Evolutionary conservation across 768 basidiomycete genomes (phyloP).

Genomic region (Suillus cothurnatus): DNA sequence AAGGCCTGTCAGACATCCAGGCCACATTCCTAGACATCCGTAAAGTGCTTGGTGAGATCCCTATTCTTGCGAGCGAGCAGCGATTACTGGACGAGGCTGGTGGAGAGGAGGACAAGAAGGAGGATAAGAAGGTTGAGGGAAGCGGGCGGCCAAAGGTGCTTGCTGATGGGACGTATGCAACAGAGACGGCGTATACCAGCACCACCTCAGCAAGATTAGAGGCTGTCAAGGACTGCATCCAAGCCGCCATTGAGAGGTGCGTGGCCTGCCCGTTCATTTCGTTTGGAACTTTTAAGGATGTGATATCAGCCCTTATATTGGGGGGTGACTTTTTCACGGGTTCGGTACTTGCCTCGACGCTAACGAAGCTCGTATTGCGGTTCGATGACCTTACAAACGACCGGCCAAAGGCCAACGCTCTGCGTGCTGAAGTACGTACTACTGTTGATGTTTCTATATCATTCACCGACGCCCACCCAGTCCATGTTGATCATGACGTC

Average conservation of each 20-base stretch:
- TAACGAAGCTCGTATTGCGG: conserved; percentile 90
- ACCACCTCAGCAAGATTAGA: conserved; percentile 66
- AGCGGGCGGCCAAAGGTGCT: conserved; percentile 74
- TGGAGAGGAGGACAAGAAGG: conserved; percentile 50
- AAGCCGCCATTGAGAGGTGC: conserved; percentile 89
- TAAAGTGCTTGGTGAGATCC: background rate
- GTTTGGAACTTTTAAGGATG: background rate
- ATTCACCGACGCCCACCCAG: conserved; percentile 35
- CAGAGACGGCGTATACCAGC: conserved; percentile 86
- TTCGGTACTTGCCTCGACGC: conserved; percentile 81
- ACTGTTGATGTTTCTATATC: background rate
- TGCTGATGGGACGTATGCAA: conserved; percentile 97
- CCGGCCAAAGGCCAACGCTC: conserved; percentile 39
- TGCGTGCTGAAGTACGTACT: background rate
- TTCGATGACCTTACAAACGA: conserved; percentile 56
- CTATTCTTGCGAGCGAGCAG: conserved; percentile 56
- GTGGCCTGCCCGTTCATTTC: conserved; percentile 19
- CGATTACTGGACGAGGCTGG: conserved; percentile 74
- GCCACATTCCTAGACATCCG: conserved; percentile 38
- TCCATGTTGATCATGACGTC: conserved; percentile 99
- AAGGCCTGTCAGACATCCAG: conserved; percentile 61
- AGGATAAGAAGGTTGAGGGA: conserved; percentile 39
- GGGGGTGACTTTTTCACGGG: conserved; percentile 98
- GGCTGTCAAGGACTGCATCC: conserved; percentile 76
- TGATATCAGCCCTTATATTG: conserved; percentile 69